phyloP scores from a whole-genome alignment of 129 eudicot species.

The Pseudognaphalium luteoalbum region DNA sequence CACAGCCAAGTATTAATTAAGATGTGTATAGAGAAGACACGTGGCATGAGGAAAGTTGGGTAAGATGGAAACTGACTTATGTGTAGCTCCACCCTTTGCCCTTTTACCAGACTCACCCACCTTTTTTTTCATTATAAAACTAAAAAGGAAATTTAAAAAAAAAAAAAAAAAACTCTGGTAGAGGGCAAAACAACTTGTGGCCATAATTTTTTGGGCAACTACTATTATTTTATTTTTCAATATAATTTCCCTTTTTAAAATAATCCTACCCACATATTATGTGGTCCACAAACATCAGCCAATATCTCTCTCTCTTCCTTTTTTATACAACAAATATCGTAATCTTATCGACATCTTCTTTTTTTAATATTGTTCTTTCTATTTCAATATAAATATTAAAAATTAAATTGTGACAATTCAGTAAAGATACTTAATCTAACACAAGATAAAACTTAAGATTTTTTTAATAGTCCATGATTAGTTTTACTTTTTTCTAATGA shows the following conservation, averaged over 20 bases:
- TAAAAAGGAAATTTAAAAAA: neutral
- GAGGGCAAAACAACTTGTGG: constrained; percentile 33
- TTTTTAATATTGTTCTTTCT: constrained; percentile 22
- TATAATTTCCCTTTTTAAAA: constrained; percentile 1
- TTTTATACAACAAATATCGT: constrained; percentile 15
- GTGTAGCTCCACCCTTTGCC: constrained; percentile 17
- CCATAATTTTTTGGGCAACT: constrained; percentile 33
- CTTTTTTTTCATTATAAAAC: neutral
- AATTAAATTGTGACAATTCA: neutral
- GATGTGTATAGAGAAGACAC: neutral
- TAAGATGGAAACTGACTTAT: neutral
- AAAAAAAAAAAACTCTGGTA: constrained; percentile 33
- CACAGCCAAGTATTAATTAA: neutral
- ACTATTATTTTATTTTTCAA: constrained; percentile 21
- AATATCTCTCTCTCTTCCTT: constrained; percentile 9
- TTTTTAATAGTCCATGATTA: too few relatives aligned
- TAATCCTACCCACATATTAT: constrained; percentile 30
- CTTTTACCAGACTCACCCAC: constrained; percentile 27
- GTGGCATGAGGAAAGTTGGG: constrained; percentile 14
- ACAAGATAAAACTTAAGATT: too few relatives aligned
- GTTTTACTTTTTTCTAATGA: too few relatives aligned
- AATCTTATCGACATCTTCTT: constrained; percentile 36
- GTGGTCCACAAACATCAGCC: constrained; percentile 30
- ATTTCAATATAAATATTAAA: neutral
- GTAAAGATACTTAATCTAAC: neutral